These are phyloP conservation scores for Durotheca rogersii DNA, from an alignment of 495 filamentous ascomycete species.

Conservation along the genomic window DNA sequence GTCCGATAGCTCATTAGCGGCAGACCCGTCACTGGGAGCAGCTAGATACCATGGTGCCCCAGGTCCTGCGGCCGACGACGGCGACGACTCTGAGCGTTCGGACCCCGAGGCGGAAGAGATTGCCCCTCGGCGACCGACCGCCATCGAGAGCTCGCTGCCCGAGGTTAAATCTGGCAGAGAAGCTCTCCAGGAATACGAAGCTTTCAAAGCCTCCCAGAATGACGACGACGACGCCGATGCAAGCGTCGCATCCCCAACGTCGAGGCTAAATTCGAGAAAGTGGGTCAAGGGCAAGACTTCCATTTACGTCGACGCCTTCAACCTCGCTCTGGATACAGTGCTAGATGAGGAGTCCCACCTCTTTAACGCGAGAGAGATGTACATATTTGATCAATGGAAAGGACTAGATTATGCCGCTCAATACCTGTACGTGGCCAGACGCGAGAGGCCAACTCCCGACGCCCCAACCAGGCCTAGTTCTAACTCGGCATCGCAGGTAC, in stretches of 20 bases:
- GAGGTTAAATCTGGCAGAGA: slow-evolving; percentile 64
- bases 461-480: slow-evolving; percentile 1
- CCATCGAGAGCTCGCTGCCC: slow-evolving; percentile 76
- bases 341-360: slow-evolving; percentile 85
- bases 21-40: slow-evolving; percentile 6
- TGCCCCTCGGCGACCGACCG: slow-evolving; percentile 59
- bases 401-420: slow-evolving; percentile 80
- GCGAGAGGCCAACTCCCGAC: no score
- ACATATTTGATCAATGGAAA: slow-evolving; percentile 76
- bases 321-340: slow-evolving; percentile 86
- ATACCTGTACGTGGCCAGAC: slow-evolving; percentile 73
- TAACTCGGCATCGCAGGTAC: slow-evolving; percentile 52
- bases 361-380: slow-evolving; percentile 77
- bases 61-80: slow-evolving; percentile 37
- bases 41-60: slow-evolving; percentile 29
- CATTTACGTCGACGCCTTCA: slow-evolving; percentile 97
- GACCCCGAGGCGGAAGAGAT: slow-evolving; percentile 34
- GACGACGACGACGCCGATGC: slow-evolving; percentile 45
- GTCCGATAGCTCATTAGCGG: slow-evolving; percentile 6
- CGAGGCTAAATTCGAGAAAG: slow-evolving; percentile 38
- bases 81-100: slow-evolving; percentile 28
- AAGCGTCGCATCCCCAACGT: slow-evolving; percentile 33
- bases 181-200: slow-evolving; percentile 81
- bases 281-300: slow-evolving; percentile 66
- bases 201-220: slow-evolving; percentile 47